Base-by-base conservation (phyloP, 1,139 yeast genomes). In the Saccharomyces hybrid region DNA sequence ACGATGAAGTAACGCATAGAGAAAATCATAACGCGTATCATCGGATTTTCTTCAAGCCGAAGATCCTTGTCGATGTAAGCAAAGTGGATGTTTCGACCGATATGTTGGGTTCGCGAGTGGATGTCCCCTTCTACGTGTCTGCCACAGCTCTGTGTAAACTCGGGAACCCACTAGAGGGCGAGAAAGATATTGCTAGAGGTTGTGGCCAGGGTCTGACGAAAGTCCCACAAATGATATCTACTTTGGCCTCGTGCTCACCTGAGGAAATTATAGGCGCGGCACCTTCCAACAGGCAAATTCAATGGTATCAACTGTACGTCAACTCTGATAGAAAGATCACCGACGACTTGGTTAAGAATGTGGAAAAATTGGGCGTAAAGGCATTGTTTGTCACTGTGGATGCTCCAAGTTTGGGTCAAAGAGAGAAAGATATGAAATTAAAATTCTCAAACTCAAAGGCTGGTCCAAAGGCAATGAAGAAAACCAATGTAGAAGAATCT, bases 401-500 rank as follows among this genome's bases (percentile, higher is more conserved):
- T 73, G 97, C 97, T 0, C 97, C 97, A 3, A 89, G 88, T 60
- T 77, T 90, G 55, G 98, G 98, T n/a, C 81, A 95, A 61, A 82
- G 98, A 62, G 97, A 91, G 82, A 82, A 68, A 55, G 71, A 68
- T 62, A 78, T 77, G 71, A 75, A 79, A 66, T 77, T 75, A 66
- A 85, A 78, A 65, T 85, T 82, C 59, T 87, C 73, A 27, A 75
- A 75, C 5, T 74, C 73, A 53, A 67, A 66, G 55, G 76, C 73
- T 49, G 66, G 67, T 31, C 63, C 70, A 13, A 55, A 58, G 47
- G 57, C 61, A 3, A 60, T 64, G 65, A 69, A 62, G 11, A 69
- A 70, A 34, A 71, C 70, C n/a, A 75, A 70, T 44, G 73, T 64
- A 23, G 77, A 74, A 74, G 88, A 53, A 25, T 70, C 82, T 16